Base-by-base conservation (phyloP, 495 filamentous ascomycete species). In the Penicillium subrubescens region DNA sequence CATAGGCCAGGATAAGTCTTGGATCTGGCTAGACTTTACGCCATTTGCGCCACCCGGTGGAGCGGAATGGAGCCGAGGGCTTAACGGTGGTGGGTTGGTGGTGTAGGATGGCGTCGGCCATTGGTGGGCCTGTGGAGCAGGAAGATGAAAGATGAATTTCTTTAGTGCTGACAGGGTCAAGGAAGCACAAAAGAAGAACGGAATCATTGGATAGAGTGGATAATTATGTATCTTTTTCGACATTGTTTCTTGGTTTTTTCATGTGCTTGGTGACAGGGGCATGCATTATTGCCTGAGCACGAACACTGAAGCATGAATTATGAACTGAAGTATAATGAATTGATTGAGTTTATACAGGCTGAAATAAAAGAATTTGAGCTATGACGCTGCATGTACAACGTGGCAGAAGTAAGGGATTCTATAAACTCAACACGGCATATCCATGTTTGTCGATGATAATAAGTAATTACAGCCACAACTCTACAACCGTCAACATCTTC, bases 11-110 rank as follows among this genome's bases (percentile, higher is more conserved):
- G 48, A 27, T 8, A 52, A 29, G 27, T 52, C 48, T 52, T 31
- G 23, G 35, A 4, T 11, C 48, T 48, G 29, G 39, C 54, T 34
- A 23, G 19, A 33, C 46, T 35, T 59, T 56, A 33, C 34, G 61
- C 61, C 61, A 27, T 41, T 37, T 17, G 23, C 60, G 65, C 65
- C 65, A 67, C 65, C 60, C 56, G 56, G 65, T 67, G 65, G 65
- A 53, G 61, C 51, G 31, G 31, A 29, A 33, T 31, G 31, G 51
- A 54, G 51, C 25, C 51, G 15, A 29, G n/a, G 53, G 17, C 59
- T 54, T 55, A 39, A 61, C 59, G 31, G 46, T 4, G 33, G 33
- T 34, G 29, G 53, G 14, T n/a, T 29, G 29, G 46, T 8, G 53
- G 33, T 34, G 29, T n/a, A 19, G 27, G 19, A 21, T 35, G 53